Base-by-base conservation (phyloP, 208 protist species). In the Wallacemonas collosoma region DNA sequence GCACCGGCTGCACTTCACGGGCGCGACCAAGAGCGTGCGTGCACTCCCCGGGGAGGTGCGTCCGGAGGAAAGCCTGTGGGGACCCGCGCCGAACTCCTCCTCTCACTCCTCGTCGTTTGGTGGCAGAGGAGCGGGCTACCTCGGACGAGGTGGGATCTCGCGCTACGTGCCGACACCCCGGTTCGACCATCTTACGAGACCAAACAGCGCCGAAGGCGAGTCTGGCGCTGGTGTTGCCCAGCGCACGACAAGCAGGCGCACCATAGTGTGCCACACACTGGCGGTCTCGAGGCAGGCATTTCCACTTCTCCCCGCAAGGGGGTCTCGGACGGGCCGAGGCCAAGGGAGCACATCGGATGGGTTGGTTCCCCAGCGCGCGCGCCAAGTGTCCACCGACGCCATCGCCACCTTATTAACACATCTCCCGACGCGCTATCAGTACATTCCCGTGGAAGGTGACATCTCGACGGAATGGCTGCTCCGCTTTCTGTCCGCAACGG, bases 401-500 rank as follows among this genome's bases (percentile, higher is more conserved):
- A 36, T 67, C 17, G 62, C 14, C 15, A 54, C 47, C 44, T 40
- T 67, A n/a, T n/a, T 67, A 7, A 45, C 6, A 9, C 62, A 67
- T n/a, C 62, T 67, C 15, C 62, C 62, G 41, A 67, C 62, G 38
- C 62, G 47, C 41, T 54, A 67, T 17, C 62, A 67, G 62, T 67
- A 67, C 17, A 5, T 50, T 0, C 62, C 62, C 9, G 62, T 12
- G 36, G 56, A 62, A 5, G n/a, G n/a, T 6, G 50, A 55, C n/a
- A 50, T 73, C 26, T 79, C 73, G 26, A 77, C 76, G 8, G 75
- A 87, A 38, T 87, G 82, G 82, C 71, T 87, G 11, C 50, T 87
- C 35, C 15, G 38, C 5, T 51, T 73, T 8, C 73, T 87, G 43
- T 60, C 68, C 43, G 57, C 48, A 8, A 73, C 66, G 14, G 76